Base-by-base conservation (phyloP, 805 yeast genomes). In the Metschnikowia orientalis region DNA sequence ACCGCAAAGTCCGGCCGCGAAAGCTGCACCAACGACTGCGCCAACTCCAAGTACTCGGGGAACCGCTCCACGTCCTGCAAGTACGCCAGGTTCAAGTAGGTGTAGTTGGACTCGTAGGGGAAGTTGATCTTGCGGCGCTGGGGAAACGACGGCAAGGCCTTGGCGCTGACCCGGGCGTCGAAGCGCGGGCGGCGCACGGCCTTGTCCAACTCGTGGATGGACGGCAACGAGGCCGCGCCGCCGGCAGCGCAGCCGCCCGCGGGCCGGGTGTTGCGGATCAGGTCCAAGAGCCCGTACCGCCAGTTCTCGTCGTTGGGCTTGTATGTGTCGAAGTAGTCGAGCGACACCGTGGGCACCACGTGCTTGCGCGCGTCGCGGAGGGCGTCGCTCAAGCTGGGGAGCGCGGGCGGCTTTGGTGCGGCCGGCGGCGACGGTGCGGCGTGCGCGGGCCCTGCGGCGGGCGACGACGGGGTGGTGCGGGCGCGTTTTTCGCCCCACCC, bases 51-150 rank as follows among this genome's bases (percentile, higher is more conserved):
- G 37, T 69, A 64, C 37, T 68, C 71, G 5, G 75, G 74, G 41
- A 69, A 69, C 39, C 55, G 50, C 33, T 69, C 69, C 28, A 72
- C 69, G 48, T 73, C 78, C 24, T 58, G 61, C 48, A 71, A 51
- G 44, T 71, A 73, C 2, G 77, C 72, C 31, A 63, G 48, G 35
- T 63, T 59, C 48, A 71, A 66, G 46, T 71, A 71, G 11, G 74
- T 66, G 48, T 73, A 72, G 44, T 73, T 71, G 16, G 70, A 67
- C 42, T 72, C 73, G 51, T 67, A 73, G 4, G 79, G 79, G 47
- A 71, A 73, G 48, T 72, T 68, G 36, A 65, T 60, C 41, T 63
- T 64, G 32, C 60, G 51, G 21, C 23, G 32, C 38, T 59, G 66
- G 8, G 41, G 26, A 13, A 35, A 32, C 19, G 37, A 28, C 16